Evolutionary conservation across 2,329 filamentous ascomycete species (phyloP).

Genomic region (Fusarium lateritium): DNA sequence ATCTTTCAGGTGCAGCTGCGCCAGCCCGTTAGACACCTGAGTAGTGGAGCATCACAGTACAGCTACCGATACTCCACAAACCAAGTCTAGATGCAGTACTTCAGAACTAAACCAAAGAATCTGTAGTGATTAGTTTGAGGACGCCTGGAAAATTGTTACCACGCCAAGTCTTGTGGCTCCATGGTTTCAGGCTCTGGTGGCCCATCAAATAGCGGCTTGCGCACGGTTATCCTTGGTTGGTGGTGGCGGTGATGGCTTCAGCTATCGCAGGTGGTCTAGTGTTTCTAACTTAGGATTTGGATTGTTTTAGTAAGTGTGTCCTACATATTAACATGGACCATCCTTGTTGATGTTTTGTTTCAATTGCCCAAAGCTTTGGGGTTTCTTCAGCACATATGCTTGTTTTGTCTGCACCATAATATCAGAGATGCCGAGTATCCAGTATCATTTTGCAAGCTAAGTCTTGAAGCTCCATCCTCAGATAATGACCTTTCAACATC

Average conservation of each 20-base stretch:
- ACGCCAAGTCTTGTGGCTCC: slow-evolving; percentile 7
- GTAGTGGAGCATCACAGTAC: slow-evolving; percentile 2
- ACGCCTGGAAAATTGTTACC: neutral
- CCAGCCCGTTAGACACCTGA: neutral
- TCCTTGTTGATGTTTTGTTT: slow-evolving; percentile 17
- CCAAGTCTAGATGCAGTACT: slow-evolving; percentile 11
- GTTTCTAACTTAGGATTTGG: slow-evolving; percentile 18
- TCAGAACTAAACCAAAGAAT: neutral
- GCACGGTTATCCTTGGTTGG: slow-evolving; percentile 27
- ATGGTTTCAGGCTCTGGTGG: slow-evolving; percentile 32
- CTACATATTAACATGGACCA: slow-evolving; percentile 18
- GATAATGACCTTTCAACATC: neutral
- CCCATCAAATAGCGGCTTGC: slow-evolving; percentile 7
- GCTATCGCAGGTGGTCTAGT: slow-evolving; percentile 2
- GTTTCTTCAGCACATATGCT: slow-evolving; percentile 8
- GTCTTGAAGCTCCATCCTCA: slow-evolving; percentile 1
- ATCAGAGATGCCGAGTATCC: too few relatives aligned
- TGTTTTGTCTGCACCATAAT: neutral
- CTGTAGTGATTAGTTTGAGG: too few relatives aligned
- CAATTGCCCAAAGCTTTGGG: slow-evolving; percentile 2
- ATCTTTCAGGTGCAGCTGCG: slow-evolving; percentile 12
- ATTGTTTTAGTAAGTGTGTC: slow-evolving; percentile 1
- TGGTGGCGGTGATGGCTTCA: slow-evolving; percentile 33
- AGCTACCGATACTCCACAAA: neutral
- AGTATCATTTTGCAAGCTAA: neutral